Evolutionary conservation across 2,329 filamentous ascomycete genomes (phyloP), one percentile per base, ranked within the genome.

Genomic region (Aspergillus sp.): DNA sequence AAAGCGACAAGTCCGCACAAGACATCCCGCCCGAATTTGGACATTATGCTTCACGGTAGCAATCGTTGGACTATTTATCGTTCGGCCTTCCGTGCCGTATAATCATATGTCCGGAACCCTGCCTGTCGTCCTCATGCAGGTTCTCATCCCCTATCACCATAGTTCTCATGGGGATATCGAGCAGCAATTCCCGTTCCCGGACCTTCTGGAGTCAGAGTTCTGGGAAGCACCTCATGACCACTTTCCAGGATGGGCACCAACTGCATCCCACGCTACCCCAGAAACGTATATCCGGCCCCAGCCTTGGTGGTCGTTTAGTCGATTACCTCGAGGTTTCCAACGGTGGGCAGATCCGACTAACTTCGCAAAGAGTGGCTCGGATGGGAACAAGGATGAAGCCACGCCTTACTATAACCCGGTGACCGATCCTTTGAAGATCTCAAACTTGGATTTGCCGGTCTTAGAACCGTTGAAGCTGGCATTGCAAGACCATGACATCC

Each of bases 171-270:
- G 48, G 7, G 43, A 38, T 6, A 46, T 52, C 6, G 47, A 44
- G 12, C 46, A 59, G 13, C 45, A 51, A 1, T 65, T 65, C 43
- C 63, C 63, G 5, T 46, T 64, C 2, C 45, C 56, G 2, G 49
- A 59, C 1, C 44, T 64, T 37, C 45, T 63, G 47, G 49, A 45
- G n/a, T 44, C 53, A n/a, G 47, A 59, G 9, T 53, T 58, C 22
- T 66, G 63, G 63, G 60, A 65, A 43, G 49, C 51, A 5, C 48
- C 57, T 7, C 32, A 51, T 7, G 60, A 51, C 4, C 52, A 62
- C 38, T 65, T 56, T 54, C 64, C 63, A 46, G 63, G 62, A 25
- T 65, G 63, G 63, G 54, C 57, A 2, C 61, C 61, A 3, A 56
- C 53, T 2, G 44, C 30, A 22, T 49, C 54, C 15, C 19, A 45